A percentile compares a stretch with the other conserved stretches of the same genome.
Conservation (phyloP, 2,329 filamentous ascomycete species). For the Monascus ruber region DNA sequence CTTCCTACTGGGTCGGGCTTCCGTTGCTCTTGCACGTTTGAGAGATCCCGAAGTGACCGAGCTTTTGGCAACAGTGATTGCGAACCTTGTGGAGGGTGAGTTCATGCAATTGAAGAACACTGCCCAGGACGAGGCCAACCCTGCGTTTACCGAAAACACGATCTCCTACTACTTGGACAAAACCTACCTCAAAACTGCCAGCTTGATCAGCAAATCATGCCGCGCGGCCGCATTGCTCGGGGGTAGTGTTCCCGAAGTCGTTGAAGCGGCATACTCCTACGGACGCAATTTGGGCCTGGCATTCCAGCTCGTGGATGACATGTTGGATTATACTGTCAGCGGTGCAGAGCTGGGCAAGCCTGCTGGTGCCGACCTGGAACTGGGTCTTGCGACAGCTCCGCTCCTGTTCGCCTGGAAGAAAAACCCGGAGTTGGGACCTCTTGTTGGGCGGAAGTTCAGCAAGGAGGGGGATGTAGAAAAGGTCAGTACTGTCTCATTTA, state of each 20-base stretch:
- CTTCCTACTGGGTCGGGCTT: slow-evolving; percentile 84
- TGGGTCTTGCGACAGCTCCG: slow-evolving; percentile 87
- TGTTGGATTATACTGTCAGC: slow-evolving; percentile 89
- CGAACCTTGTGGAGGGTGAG: slow-evolving; percentile 94
- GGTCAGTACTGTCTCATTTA: slow-evolving; percentile 42
- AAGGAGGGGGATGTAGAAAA: slow-evolving; percentile 70
- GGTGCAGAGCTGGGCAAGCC: slow-evolving; percentile 85
- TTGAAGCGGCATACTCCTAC: slow-evolving; percentile 84
- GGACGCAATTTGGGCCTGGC: slow-evolving; percentile 88
- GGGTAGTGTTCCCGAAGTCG: slow-evolving; percentile 61
- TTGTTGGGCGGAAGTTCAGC: slow-evolving; percentile 87
- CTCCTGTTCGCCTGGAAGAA: slow-evolving; percentile 92
- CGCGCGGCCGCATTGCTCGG: slow-evolving; percentile 80
- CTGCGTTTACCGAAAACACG: slow-evolving; percentile 76
- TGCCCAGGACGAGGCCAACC: slow-evolving; percentile 71
- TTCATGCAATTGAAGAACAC: slow-evolving; percentile 99
- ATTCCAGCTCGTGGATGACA: slow-evolving; percentile 95
- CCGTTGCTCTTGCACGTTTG: slow-evolving; percentile 79
- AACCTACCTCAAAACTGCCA: slow-evolving; percentile 95
- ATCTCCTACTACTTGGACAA: slow-evolving; percentile 93
- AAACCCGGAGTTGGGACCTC: slow-evolving; percentile 66
- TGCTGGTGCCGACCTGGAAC: slow-evolving; percentile 81
- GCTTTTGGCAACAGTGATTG: slow-evolving; percentile 88
- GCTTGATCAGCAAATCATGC: slow-evolving; percentile 91
- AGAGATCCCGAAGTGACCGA: slow-evolving; percentile 91